phyloP scores from a whole-genome alignment of 306 rosid species.

The Acmispon strigosus region DNA sequence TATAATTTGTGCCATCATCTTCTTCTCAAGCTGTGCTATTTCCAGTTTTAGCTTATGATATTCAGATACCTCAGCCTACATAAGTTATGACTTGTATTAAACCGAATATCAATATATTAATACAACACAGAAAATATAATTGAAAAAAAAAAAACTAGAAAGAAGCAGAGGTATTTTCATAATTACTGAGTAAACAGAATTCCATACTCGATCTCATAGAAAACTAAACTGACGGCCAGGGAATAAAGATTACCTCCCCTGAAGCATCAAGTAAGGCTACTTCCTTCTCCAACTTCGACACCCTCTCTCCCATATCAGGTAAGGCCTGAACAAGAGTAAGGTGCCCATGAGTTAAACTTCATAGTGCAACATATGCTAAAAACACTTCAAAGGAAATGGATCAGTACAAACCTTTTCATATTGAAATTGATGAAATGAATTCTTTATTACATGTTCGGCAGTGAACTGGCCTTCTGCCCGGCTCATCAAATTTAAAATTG shows the following conservation, averaged over 20 bases:
- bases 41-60: slow-evolving; percentile 86
- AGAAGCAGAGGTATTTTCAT: no score
- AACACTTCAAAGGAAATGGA: slow-evolving; percentile 9
- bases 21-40: slow-evolving; percentile 76
- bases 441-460: slow-evolving; percentile 88
- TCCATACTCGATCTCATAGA: no score
- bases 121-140: neutral
- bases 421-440: slow-evolving; percentile 96
- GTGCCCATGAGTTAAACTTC: slow-evolving; percentile 6
- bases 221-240: neutral
- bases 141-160: no score
- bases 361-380: slow-evolving; percentile 11
- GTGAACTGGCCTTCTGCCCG: slow-evolving; percentile 98
- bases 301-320: slow-evolving; percentile 83
- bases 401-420: slow-evolving; percentile 73
- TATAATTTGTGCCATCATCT: slow-evolving; percentile 81
- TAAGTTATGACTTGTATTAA: neutral
- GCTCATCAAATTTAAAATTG: slow-evolving; percentile 95
- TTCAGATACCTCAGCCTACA: slow-evolving; percentile 86
- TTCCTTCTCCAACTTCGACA: slow-evolving; percentile 79
- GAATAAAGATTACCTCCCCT: slow-evolving; percentile 63
- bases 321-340: slow-evolving; percentile 51
- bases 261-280: slow-evolving; percentile 80
- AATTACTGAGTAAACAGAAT: no score
- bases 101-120: neutral